These are phyloP conservation scores for Entoloma clypeatum DNA, from an alignment of 1,284 basidiomycete genomes.

Conservation along the genomic window DNA sequence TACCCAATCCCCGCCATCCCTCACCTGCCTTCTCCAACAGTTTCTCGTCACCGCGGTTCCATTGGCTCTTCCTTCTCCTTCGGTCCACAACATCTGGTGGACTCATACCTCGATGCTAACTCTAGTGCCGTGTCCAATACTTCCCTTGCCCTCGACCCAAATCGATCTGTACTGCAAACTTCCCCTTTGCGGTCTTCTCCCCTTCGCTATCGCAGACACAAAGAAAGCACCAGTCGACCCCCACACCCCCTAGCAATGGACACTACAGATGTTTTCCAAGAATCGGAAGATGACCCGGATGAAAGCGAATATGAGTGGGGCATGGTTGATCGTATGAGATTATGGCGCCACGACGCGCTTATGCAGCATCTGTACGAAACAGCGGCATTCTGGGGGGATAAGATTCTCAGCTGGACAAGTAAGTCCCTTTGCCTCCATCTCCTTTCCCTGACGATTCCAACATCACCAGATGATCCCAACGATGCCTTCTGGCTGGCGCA, in stretches of 20 bases:
- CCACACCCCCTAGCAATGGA: conserved; percentile 72
- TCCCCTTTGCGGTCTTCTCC: conserved; percentile 67
- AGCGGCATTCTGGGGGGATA: conserved; percentile 98
- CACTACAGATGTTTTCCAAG: conserved; percentile 71
- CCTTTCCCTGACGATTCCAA: conserved; percentile 5
- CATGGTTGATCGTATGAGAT: conserved; percentile 90
- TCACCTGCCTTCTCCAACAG: conserved; percentile 37
- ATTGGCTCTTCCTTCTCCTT: conserved; percentile 81
- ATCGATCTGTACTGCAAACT: conserved; percentile 64
- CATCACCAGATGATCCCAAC: conserved; percentile 74
- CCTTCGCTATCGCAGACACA: conserved; percentile 45
- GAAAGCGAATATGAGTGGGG: conserved; percentile 72
- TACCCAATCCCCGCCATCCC: conserved; percentile 29
- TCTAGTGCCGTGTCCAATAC: conserved; percentile 50
- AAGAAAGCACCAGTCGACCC: conserved; percentile 43
- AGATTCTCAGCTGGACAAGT: conserved; percentile 94
- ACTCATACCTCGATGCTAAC: conserved; percentile 61
- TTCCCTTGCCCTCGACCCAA: conserved; percentile 66
- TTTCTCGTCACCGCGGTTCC: conserved; percentile 53
- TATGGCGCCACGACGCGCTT: conserved; percentile 96
- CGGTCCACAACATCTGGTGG: conserved; percentile 67
- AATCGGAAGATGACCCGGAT: conserved; percentile 54
- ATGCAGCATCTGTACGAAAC: conserved; percentile 98
- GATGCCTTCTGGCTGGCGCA: conserved; percentile 99
- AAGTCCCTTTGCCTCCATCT: conserved; percentile 32